These are phyloP conservation scores for Porpolomopsis calyptriformis DNA, from an alignment of 768 basidiomycete species.

Conservation along the genomic window DNA sequence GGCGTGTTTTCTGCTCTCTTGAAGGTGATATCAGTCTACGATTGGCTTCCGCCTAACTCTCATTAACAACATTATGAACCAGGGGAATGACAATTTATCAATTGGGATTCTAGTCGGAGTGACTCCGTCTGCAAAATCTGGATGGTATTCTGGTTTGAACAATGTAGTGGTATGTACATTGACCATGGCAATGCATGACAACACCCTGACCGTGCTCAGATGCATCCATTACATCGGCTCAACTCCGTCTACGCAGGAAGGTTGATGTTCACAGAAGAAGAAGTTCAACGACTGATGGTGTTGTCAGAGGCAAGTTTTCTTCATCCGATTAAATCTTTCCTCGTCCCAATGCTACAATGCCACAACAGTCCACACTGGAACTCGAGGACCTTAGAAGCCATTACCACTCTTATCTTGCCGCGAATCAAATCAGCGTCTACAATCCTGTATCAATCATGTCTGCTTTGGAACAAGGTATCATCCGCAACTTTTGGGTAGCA, in stretches of 20 bases:
- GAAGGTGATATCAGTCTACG: slow-evolving; percentile 7
- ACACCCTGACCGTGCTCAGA: slow-evolving; percentile 7
- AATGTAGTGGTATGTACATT: slow-evolving; percentile 6
- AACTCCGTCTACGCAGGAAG: slow-evolving; percentile 10
- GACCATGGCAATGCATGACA: background rate
- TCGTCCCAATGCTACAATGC: background rate
- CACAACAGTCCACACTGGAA: slow-evolving; percentile 8
- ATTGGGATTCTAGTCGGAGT: slow-evolving; percentile 9
- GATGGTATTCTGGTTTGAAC: slow-evolving; percentile 11
- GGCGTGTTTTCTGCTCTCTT: slow-evolving; percentile 8
- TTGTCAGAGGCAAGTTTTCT: slow-evolving; percentile 7
- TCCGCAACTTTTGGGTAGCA: slow-evolving; percentile 10
- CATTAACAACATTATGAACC: slow-evolving; percentile 1
- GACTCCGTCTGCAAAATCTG: slow-evolving; percentile 8
- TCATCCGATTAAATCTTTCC: slow-evolving; percentile 1
- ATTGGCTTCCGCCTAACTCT: slow-evolving; percentile 5
- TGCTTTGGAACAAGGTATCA: slow-evolving; percentile 4
- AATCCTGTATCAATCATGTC: slow-evolving; percentile 11
- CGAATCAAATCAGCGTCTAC: slow-evolving; percentile 9
- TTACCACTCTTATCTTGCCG: slow-evolving; percentile 11
- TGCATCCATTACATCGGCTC: slow-evolving; percentile 8
- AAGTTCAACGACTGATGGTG: slow-evolving; percentile 7
- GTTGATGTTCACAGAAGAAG: slow-evolving; percentile 12
- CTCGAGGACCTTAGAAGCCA: slow-evolving; percentile 9
- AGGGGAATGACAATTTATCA: slow-evolving; percentile 7